Percentiles rank a stretch among this genome's conserved stretches.
These are phyloP conservation scores for Saccharomyces eubayanus DNA, from an alignment of 805 yeast genomes.

Conservation along the genomic window DNA sequence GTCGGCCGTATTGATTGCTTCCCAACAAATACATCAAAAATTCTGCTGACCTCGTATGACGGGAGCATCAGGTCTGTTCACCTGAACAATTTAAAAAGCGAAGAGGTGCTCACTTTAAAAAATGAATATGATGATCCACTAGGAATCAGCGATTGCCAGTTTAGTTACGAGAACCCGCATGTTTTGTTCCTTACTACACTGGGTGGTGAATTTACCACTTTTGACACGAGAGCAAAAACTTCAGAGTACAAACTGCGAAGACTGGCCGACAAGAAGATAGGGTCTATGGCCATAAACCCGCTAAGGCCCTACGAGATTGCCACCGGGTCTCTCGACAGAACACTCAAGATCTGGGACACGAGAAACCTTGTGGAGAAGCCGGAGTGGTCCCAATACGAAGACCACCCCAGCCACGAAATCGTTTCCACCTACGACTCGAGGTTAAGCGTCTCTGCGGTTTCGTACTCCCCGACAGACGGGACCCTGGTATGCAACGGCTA, in stretches of 20 bases:
- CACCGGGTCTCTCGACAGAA: conserved; percentile 82
- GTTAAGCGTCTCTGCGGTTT: conserved; percentile 74
- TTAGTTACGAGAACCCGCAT: conserved; percentile 43
- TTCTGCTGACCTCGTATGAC: conserved; percentile 75
- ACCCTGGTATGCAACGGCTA: conserved; percentile 87
- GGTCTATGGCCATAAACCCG: conserved; percentile 81
- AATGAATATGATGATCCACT: conserved; percentile 45
- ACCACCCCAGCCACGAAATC: conserved; percentile 31
- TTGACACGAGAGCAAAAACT: conserved; percentile 50
- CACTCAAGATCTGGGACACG: conserved; percentile 80
- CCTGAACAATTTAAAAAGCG: conserved; percentile 48
- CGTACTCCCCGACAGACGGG: conserved; percentile 58
- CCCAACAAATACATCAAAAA: conserved; percentile 40
- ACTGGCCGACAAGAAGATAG: conserved; percentile 84
- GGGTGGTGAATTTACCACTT: conserved; percentile 67
- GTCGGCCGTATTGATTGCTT: conserved; percentile 57
- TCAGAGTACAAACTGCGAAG: conserved; percentile 37
- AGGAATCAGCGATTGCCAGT: conserved; percentile 71
- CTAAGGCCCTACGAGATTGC: conserved; percentile 55
- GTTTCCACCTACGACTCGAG: conserved; percentile 61
- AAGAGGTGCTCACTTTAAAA: conserved; percentile 51
- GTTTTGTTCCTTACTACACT: conserved; percentile 67
- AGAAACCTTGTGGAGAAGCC: conserved; percentile 41
- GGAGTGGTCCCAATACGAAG: conserved; percentile 52
- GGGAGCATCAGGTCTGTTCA: conserved; percentile 76